Conservation (phyloP, 208 protist genomes). For the Eutreptiella sp. region DNA sequence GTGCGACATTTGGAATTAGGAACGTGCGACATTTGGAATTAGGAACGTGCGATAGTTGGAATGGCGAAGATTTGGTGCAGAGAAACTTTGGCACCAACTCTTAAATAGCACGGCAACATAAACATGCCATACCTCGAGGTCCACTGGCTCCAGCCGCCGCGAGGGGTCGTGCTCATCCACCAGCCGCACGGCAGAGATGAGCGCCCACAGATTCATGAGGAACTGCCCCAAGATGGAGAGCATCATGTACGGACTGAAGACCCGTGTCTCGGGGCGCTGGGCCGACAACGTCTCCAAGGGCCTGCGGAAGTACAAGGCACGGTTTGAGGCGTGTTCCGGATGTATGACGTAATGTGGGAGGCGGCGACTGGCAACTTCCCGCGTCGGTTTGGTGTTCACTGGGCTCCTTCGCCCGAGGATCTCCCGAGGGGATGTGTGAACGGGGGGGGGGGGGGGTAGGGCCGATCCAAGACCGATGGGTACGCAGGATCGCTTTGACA, state of each 20-base stretch:
- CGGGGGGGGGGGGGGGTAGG: no score
- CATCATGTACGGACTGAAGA: constrained; percentile 92
- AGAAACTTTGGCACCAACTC: neutral
- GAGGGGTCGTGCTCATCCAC: constrained; percentile 41
- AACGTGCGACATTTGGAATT: no score
- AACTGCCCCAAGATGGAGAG: constrained; percentile 90
- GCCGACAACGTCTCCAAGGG: constrained; percentile 77
- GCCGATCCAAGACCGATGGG: no score
- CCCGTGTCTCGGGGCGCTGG: constrained; percentile 77
- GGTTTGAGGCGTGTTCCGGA: neutral
- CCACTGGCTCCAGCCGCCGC: neutral
- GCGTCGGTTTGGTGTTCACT: no score
- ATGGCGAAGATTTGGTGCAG: neutral
- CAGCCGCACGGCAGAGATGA: constrained; percentile 72
- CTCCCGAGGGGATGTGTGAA: no score
- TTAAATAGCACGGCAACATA: neutral
- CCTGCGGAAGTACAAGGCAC: constrained; percentile 26
- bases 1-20: no score
- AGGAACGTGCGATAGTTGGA: no score
- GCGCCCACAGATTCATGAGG: constrained; percentile 77
- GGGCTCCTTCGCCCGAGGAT: no score
- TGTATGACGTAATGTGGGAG: neutral
- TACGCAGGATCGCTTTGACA: no score
- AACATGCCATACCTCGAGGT: neutral
- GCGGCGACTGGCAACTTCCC: no score